These are phyloP conservation scores for Globisporangium yorkense DNA, from an alignment of 352 stramenopile genomes.

Conservation along the genomic window DNA sequence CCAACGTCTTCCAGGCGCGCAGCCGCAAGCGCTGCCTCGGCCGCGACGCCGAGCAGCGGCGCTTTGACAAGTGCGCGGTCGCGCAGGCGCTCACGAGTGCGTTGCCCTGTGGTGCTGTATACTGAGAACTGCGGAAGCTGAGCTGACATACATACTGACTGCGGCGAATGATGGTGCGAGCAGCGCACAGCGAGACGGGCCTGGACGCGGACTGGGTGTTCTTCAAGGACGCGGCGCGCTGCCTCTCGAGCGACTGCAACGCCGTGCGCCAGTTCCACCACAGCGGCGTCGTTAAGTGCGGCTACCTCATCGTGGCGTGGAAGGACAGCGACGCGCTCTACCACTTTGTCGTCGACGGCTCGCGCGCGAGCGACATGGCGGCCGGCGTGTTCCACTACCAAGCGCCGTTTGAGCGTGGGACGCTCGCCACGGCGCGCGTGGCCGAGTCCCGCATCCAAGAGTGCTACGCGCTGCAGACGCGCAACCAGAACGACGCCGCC, in stretches of 20 bases:
- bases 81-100: slow-evolving; percentile 43
- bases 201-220: slow-evolving; percentile 60
- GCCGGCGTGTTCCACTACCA: slow-evolving; percentile 62
- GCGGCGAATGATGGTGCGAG: not conserved
- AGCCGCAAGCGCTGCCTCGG: slow-evolving; percentile 67
- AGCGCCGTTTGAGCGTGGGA: slow-evolving; percentile 20
- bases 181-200: slow-evolving; percentile 40
- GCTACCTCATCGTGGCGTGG: slow-evolving; percentile 60
- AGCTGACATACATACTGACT: not conserved
- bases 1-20: slow-evolving; percentile 62
- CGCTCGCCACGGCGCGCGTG: slow-evolving; percentile 19
- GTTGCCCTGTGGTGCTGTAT: slow-evolving; percentile 7
- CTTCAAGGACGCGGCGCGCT: slow-evolving; percentile 52
- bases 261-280: slow-evolving; percentile 55
- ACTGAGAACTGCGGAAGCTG: too few relatives aligned
- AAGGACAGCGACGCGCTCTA: slow-evolving; percentile 47
- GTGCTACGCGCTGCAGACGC: slow-evolving; percentile 72
- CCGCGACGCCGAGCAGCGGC: slow-evolving; percentile 30
- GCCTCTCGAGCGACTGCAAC: slow-evolving; percentile 54
- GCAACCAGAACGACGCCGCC: slow-evolving; percentile 41
- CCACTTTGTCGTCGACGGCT: slow-evolving; percentile 75
- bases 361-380: slow-evolving; percentile 49
- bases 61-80: slow-evolving; percentile 47
- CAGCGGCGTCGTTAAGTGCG: slow-evolving; percentile 60
- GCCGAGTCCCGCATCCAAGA: slow-evolving; percentile 35